phyloP scores from a whole-genome alignment of 192 early-diverging fungal species.

The Bifiguratus adelaidae region DNA sequence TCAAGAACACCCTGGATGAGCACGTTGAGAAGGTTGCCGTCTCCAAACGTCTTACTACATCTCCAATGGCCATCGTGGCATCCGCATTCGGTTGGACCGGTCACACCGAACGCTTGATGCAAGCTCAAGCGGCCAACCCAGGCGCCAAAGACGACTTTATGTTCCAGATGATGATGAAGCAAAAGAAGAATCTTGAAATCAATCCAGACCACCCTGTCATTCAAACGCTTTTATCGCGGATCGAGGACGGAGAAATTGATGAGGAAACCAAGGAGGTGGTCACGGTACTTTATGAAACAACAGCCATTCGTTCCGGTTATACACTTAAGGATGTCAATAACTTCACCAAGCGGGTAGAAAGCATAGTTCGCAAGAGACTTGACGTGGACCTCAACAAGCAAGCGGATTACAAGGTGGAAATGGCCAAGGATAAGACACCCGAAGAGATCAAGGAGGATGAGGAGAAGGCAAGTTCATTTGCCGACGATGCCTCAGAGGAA shows the following conservation, averaged over 20 bases:
- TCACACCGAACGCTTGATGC: slow-evolving; percentile 50
- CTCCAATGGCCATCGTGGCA: slow-evolving; percentile 64
- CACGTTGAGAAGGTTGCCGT: slow-evolving; percentile 45
- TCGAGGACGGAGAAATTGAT: slow-evolving; percentile 30
- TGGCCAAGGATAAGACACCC: slow-evolving; percentile 11
- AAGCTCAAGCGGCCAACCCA: slow-evolving; percentile 37
- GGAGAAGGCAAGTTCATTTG: no score
- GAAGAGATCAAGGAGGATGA: slow-evolving; percentile 13
- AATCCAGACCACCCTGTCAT: slow-evolving; percentile 59
- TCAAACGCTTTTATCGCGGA: slow-evolving; percentile 33
- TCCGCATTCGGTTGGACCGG: slow-evolving; percentile 50
- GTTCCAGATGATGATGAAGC: slow-evolving; percentile 30
- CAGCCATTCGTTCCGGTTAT: slow-evolving; percentile 50
- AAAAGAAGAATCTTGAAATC: slow-evolving; percentile 60
- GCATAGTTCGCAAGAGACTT: slow-evolving; percentile 35
- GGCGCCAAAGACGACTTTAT: slow-evolving; percentile 30
- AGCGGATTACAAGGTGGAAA: slow-evolving; percentile 25
- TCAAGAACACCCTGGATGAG: slow-evolving; percentile 31
- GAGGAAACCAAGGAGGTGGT: slow-evolving; percentile 31
- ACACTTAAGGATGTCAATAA: slow-evolving; percentile 36
- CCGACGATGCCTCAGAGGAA: no score
- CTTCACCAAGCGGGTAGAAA: slow-evolving; percentile 42
- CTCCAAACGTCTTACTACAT: slow-evolving; percentile 68
- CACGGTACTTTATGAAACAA: slow-evolving; percentile 52
- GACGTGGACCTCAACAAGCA: slow-evolving; percentile 30